Conservation (phyloP, 106 monocot species). For the Triglochin maritima region DNA sequence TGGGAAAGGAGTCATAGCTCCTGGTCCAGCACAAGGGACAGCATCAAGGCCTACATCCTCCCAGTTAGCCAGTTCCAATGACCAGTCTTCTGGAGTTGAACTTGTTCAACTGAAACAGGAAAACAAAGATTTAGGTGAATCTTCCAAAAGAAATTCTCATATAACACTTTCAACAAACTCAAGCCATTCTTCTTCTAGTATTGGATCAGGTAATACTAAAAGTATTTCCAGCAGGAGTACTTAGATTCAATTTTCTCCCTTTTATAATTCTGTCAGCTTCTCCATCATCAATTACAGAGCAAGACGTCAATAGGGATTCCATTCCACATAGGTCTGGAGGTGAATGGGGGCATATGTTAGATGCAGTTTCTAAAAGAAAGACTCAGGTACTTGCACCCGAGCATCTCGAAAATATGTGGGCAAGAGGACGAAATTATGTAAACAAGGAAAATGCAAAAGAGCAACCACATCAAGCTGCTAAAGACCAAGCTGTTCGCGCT, state of each 20-base stretch:
- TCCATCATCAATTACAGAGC: too few relatives aligned
- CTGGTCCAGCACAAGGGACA: slow-evolving; percentile 21
- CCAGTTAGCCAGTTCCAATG: slow-evolving; percentile 40
- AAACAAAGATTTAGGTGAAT: slow-evolving; percentile 15
- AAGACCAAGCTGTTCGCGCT: slow-evolving; percentile 6
- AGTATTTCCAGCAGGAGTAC: not conserved
- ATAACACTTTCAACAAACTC: slow-evolving; percentile 6
- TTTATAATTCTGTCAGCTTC: too few relatives aligned
- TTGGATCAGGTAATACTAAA: not conserved
- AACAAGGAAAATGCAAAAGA: slow-evolving; percentile 33
- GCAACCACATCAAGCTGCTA: slow-evolving; percentile 6
- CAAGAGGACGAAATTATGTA: slow-evolving; percentile 81
- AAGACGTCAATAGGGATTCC: too few relatives aligned
- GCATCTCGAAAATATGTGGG: slow-evolving; percentile 91
- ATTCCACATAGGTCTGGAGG: slow-evolving; percentile 15
- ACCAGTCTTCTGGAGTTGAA: slow-evolving; percentile 76
- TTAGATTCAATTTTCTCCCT: too few relatives aligned
- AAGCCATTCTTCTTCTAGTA: not conserved
- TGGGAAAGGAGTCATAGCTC: slow-evolving; percentile 24
- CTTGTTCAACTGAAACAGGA: slow-evolving; percentile 53
- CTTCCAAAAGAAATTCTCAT: slow-evolving; percentile 7
- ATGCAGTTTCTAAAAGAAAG: slow-evolving; percentile 57
- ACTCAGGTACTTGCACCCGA: slow-evolving; percentile 73
- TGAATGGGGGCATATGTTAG: slow-evolving; percentile 54
- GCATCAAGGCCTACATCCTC: slow-evolving; percentile 15